Evolutionary conservation across 2,329 filamentous ascomycete species (phyloP).

Genomic region (Xylariaceae sp.): DNA sequence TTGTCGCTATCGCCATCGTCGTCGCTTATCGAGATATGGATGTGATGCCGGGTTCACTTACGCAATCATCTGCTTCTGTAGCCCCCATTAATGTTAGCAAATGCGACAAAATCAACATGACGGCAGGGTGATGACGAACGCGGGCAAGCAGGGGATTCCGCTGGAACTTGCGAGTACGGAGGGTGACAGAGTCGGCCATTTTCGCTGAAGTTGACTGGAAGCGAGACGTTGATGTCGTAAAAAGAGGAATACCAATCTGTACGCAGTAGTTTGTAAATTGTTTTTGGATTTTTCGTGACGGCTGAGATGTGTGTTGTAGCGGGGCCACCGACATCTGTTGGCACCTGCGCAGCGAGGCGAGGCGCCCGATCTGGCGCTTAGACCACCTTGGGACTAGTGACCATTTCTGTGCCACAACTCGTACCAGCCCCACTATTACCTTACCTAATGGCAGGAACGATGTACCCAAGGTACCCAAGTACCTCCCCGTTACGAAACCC

Average conservation of each 20-base stretch:
- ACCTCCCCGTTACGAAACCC: no score
- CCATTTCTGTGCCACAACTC: no score
- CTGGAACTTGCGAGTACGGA: conserved; percentile 99
- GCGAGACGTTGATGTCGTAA: conserved; percentile 22
- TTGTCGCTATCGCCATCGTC: neutral
- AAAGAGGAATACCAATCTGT: conserved; percentile 7
- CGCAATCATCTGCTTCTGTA: conserved; percentile 25
- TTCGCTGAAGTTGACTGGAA: conserved; percentile 45
- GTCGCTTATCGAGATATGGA: neutral
- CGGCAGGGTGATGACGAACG: conserved; percentile 13
- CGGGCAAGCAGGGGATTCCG: conserved; percentile 85
- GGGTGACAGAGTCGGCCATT: conserved; percentile 85
- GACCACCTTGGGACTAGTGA: conserved; percentile 2
- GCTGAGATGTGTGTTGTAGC: conserved; percentile 23
- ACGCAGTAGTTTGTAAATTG: conserved; percentile 13
- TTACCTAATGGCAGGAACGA: no score
- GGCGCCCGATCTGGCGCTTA: conserved; percentile 4
- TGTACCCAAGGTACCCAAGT: no score
- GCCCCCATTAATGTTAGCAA: conserved; percentile 8
- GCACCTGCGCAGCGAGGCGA: conserved; percentile 17
- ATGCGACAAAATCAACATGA: neutral
- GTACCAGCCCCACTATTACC: no score
- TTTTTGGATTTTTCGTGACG: conserved; percentile 23
- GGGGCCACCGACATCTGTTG: conserved; percentile 14
- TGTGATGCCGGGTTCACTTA: conserved; percentile 12